Percentiles rank a stretch among this genome's conserved stretches.
These are phyloP conservation scores for Basipetospora chlamydospora DNA, from an alignment of 2,329 filamentous ascomycete species.

Conservation along the genomic window DNA sequence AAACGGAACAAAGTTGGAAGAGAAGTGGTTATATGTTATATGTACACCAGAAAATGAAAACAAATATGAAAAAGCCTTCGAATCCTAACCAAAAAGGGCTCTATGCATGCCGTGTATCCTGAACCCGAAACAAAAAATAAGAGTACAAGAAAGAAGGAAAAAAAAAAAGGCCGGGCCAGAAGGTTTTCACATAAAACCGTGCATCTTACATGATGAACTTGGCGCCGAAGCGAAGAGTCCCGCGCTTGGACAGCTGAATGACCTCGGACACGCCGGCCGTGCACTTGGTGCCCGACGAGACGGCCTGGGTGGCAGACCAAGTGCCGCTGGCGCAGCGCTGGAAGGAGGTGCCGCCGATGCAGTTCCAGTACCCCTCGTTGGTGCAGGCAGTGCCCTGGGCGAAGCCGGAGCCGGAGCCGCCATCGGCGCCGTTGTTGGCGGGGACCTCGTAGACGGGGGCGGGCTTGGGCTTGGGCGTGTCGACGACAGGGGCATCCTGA, in stretches of 20 bases:
- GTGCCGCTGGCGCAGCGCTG: constrained; percentile 38
- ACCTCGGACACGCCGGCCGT: constrained; percentile 21
- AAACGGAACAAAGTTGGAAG: too few species aligned
- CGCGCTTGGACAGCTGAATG: constrained; percentile 8
- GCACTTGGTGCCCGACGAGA: constrained; percentile 34
- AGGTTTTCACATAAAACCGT: too few species aligned
- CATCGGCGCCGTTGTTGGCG: constrained; percentile 2
- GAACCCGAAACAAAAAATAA: too few species aligned
- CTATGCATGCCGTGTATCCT: too few species aligned
- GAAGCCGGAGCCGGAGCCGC: constrained; percentile 11
- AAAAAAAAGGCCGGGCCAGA: too few species aligned
- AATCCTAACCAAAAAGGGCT: too few species aligned
- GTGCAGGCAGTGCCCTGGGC: constrained; percentile 30
- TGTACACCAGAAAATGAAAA: too few species aligned
- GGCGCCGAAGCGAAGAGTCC: constrained; percentile 6
- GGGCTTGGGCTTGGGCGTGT: too few species aligned
- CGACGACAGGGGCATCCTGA: constrained; percentile 6
- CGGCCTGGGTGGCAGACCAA: constrained; percentile 28
- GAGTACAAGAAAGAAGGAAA: neutral
- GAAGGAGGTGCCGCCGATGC: constrained; percentile 32
- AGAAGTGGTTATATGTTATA: too few species aligned
- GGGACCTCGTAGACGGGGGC: constrained; percentile 2
- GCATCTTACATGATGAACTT: constrained; percentile 10
- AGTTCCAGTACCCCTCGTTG: constrained; percentile 38
- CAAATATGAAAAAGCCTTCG: neutral